Evolutionary conservation across 2,329 filamentous ascomycete genomes (phyloP).

Genomic region (Aspergillus sp.): DNA sequence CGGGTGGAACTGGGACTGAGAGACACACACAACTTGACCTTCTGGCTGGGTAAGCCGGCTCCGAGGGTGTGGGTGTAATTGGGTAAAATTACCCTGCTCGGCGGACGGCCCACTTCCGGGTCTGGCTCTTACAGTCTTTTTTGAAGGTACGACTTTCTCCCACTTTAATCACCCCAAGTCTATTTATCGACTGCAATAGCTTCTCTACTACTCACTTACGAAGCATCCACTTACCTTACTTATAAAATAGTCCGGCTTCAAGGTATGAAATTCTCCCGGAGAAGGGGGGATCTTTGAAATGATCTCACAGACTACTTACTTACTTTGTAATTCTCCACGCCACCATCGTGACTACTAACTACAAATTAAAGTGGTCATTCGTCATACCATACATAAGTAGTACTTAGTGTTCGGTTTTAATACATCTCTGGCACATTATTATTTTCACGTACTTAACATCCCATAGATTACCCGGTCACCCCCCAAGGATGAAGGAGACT

Average conservation of each 20-base stretch:
- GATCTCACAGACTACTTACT: no score
- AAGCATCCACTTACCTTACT: no score
- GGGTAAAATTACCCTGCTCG: constrained; percentile 5
- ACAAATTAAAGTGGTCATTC: no score
- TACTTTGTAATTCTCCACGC: no score
- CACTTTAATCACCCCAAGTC: not conserved
- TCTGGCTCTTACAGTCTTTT: not conserved
- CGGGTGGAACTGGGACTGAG: not conserved
- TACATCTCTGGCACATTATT: not conserved
- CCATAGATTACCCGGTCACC: not conserved
- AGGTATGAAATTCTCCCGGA: no score
- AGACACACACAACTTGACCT: not conserved
- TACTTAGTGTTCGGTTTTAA: not conserved
- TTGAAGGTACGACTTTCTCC: not conserved
- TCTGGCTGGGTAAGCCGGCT: not conserved
- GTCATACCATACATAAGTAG: not conserved
- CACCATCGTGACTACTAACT: no score
- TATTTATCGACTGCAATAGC: no score
- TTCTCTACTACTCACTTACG: no score
- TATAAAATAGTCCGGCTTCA: no score
- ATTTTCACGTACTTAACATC: not conserved
- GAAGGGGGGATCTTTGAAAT: no score
- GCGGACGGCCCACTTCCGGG: constrained; percentile 8
- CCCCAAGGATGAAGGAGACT: constrained; percentile 1
- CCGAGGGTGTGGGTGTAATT: not conserved